These are phyloP conservation scores for Thymus quinquecostatus DNA, from an alignment of 257 asterid species.

Conservation along the genomic window DNA sequence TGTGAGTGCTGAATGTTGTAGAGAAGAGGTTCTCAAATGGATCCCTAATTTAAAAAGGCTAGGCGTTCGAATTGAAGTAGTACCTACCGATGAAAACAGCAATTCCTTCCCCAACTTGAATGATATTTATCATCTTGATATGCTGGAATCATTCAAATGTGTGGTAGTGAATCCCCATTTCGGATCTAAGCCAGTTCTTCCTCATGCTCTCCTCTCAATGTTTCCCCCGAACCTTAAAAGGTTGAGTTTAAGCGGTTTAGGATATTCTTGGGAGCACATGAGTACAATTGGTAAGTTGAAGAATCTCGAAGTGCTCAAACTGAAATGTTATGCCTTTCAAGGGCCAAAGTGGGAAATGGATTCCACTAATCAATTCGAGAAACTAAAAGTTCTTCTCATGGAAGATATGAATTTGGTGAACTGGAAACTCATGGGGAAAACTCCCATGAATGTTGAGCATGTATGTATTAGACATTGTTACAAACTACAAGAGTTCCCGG, in stretches of 20 bases:
- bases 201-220: too few relatives aligned
- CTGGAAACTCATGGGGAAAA: too few relatives aligned
- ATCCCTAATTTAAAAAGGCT: constrained; percentile 13
- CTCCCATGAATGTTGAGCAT: not conserved
- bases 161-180: too few relatives aligned
- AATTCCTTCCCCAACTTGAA: not conserved
- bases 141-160: too few relatives aligned
- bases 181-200: too few relatives aligned
- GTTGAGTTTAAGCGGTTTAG: too few relatives aligned
- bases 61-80: not conserved
- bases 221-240: too few relatives aligned
- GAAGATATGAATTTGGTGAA: not conserved
- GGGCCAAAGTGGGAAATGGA: not conserved
- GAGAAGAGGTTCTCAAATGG: not conserved
- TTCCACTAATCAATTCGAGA: not conserved
- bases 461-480: not conserved
- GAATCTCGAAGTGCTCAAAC: not conserved
- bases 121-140: too few relatives aligned
- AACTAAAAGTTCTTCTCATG: not conserved
- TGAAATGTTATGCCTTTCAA: not conserved
- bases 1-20: not conserved
- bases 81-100: not conserved
- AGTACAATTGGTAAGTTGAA: not conserved
- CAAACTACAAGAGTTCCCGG: not conserved
- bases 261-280: too few relatives aligned